Evolutionary conservation across 768 basidiomycete species (phyloP).

Genomic region (Podaxis rugospora): DNA sequence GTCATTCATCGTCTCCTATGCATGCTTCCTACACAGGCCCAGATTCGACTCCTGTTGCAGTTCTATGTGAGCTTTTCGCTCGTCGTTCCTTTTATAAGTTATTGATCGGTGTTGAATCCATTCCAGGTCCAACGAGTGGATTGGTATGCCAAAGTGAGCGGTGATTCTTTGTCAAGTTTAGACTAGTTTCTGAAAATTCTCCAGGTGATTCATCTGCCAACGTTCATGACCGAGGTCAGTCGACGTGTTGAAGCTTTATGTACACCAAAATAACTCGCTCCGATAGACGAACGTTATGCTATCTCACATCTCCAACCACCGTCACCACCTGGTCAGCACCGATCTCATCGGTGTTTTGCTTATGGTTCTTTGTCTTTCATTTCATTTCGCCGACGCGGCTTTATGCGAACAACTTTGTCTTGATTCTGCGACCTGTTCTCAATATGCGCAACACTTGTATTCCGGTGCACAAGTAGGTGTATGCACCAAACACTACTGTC

Average conservation of each 20-base stretch:
- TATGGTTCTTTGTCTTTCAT: conserved; percentile 20
- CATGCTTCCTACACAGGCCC: conserved; percentile 14
- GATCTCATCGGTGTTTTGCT: conserved; percentile 19
- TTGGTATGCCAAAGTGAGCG: conserved; percentile 12
- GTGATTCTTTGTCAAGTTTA: background rate
- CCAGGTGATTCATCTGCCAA: conserved; percentile 21
- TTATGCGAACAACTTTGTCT: conserved; percentile 17
- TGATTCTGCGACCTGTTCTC: conserved; percentile 11
- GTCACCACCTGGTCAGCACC: conserved; percentile 5
- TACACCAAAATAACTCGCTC: background rate
- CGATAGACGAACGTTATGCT: conserved; percentile 1
- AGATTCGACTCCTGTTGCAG: conserved; percentile 15
- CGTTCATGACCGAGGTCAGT: conserved; percentile 18
- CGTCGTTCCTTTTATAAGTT: background rate
- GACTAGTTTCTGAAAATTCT: background rate
- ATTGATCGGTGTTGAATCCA: background rate
- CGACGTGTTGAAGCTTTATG: background rate
- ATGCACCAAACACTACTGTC: background rate
- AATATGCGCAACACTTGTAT: conserved; percentile 20
- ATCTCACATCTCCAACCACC: conserved; percentile 2
- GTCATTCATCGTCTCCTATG: conserved; percentile 15
- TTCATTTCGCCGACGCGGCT: conserved; percentile 20
- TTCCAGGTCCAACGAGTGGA: conserved; percentile 6
- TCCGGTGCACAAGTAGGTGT: conserved; percentile 20
- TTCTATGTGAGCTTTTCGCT: conserved; percentile 17